phyloP scores from a whole-genome alignment of 371 early-diverging fungal genomes.

The Gilbertella persicaria region DNA sequence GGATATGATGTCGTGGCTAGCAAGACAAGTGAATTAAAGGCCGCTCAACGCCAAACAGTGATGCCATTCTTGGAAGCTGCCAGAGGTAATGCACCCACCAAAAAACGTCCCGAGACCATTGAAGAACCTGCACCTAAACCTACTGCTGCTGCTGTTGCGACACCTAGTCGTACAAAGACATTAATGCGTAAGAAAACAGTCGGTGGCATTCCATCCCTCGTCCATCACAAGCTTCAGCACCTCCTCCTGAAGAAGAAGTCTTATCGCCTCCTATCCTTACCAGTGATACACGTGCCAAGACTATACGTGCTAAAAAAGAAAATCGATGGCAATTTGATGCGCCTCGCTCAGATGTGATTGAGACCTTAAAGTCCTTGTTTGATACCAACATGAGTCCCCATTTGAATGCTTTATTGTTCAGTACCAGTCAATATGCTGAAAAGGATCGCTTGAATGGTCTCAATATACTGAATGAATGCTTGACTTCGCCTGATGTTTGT shows the following conservation, averaged over 20 bases:
- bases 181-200: slow-evolving; percentile 21
- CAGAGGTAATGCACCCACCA: slow-evolving; percentile 41
- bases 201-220: slow-evolving; percentile 20
- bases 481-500: slow-evolving; percentile 43
- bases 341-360: slow-evolving; percentile 72
- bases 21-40: slow-evolving; percentile 67
- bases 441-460: slow-evolving; percentile 71
- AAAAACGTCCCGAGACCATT: slow-evolving; percentile 13
- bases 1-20: slow-evolving; percentile 64
- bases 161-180: slow-evolving; percentile 24
- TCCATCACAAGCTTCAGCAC: slow-evolving; percentile 21
- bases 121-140: slow-evolving; percentile 11
- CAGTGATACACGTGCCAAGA: slow-evolving; percentile 69
- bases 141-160: neutral
- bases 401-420: slow-evolving; percentile 68
- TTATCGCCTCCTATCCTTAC: slow-evolving; percentile 66
- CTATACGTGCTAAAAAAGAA: slow-evolving; percentile 72
- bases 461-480: slow-evolving; percentile 66
- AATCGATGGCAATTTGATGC: slow-evolving; percentile 78
- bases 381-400: slow-evolving; percentile 60
- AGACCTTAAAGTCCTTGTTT: slow-evolving; percentile 61
- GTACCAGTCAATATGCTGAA: slow-evolving; percentile 82
- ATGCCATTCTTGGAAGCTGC: slow-evolving; percentile 71
- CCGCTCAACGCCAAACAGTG: slow-evolving; percentile 68
- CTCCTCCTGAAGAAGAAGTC: slow-evolving; percentile 18